Conservation (phyloP, 805 yeast species). For the Cyberlindnera lachancei region DNA sequence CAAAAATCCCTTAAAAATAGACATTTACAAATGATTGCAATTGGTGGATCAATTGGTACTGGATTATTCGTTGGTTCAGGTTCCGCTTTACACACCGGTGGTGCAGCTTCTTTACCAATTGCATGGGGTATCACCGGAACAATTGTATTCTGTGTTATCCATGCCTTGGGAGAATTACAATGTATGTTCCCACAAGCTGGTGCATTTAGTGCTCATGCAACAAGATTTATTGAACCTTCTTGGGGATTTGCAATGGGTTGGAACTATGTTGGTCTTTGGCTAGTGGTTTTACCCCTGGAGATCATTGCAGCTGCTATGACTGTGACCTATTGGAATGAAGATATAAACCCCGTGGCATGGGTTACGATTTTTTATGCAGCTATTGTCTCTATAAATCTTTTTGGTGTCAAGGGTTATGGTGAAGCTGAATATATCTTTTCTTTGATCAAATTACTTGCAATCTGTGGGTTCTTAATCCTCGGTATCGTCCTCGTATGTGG, state of each 20-base stretch:
- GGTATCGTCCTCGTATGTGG: conserved; percentile 44
- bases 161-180: conserved; percentile 54
- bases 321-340: conserved; percentile 42
- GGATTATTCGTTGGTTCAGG: conserved; percentile 67
- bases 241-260: conserved; percentile 59
- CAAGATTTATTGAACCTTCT: conserved; percentile 52
- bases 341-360: conserved; percentile 39
- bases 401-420: conserved; percentile 50
- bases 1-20: conserved; percentile 45
- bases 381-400: conserved; percentile 41
- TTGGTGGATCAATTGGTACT: conserved; percentile 64
- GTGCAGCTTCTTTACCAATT: conserved; percentile 57
- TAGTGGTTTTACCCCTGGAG: conserved; percentile 44
- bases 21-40: conserved; percentile 61
- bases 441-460: conserved; percentile 40
- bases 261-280: conserved; percentile 48
- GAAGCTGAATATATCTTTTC: conserved; percentile 47
- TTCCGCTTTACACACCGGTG: conserved; percentile 48
- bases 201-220: conserved; percentile 54
- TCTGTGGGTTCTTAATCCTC: conserved; percentile 45
- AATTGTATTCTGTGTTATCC: conserved; percentile 51
- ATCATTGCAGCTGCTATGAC: conserved; percentile 48
- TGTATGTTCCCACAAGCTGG: conserved; percentile 58
- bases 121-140: conserved; percentile 48
- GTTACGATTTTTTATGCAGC: conserved; percentile 42